A percentile compares a stretch with the other conserved stretches of the same genome.
Conservation (phyloP, 345 rosid species). For the Cardamine occulta region DNA sequence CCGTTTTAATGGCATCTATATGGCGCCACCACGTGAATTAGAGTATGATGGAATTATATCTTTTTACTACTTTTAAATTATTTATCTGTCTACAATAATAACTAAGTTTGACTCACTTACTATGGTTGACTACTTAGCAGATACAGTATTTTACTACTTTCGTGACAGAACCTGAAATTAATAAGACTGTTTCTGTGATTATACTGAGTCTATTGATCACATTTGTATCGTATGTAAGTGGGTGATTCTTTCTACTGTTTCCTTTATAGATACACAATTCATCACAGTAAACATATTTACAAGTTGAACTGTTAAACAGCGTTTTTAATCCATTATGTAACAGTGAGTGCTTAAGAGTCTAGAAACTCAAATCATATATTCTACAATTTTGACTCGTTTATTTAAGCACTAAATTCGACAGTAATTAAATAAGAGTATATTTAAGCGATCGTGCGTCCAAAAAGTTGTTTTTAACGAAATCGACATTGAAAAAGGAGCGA, state of each 20-base stretch:
- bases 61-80: conserved; percentile 24
- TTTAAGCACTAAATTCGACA: not conserved
- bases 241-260: not conserved
- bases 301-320: not conserved
- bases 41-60: not conserved
- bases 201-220: not conserved
- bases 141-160: too few species aligned
- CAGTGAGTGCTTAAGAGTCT: not conserved
- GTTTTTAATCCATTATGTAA: not conserved
- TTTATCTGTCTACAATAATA: not conserved
- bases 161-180: not conserved
- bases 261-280: not conserved
- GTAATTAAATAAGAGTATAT: not conserved
- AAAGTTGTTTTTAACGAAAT: conserved; percentile 5
- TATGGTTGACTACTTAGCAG: conserved; percentile 13
- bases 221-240: not conserved
- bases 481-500: not conserved
- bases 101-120: conserved; percentile 32
- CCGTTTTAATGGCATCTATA: conserved; percentile 43
- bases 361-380: not conserved
- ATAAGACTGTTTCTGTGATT: not conserved
- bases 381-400: not conserved
- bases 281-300: not conserved
- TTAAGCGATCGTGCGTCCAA: conserved; percentile 9
- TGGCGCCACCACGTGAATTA: conserved; percentile 41